Conservation (phyloP, 2,329 filamentous ascomycete species). For the Trichoderma endophyticum region DNA sequence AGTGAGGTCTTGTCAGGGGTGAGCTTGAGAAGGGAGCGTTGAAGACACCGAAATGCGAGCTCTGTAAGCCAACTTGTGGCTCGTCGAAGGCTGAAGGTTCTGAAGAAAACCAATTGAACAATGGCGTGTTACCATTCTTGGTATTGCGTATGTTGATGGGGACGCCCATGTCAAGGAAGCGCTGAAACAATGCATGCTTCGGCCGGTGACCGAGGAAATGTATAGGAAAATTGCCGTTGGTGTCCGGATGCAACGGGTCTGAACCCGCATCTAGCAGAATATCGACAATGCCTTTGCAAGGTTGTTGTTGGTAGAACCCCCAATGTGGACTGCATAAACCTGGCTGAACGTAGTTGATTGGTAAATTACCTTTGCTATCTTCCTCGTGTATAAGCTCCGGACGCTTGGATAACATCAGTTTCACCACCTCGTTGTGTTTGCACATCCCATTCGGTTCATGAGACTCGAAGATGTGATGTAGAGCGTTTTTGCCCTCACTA, state of each 20-base stretch:
- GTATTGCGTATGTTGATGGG: background rate
- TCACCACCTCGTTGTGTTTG: background rate
- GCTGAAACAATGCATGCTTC: background rate
- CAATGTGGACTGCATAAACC: background rate
- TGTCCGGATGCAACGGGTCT: background rate
- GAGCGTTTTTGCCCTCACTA: constrained; percentile 21
- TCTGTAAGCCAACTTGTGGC: background rate
- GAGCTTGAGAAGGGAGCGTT: background rate
- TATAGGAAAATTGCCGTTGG: background rate
- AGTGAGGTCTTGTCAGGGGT: rapidly evolving
- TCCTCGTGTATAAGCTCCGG: background rate
- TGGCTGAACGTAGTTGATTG: background rate
- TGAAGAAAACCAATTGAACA: background rate
- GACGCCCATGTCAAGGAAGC: background rate
- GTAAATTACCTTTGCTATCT: background rate
- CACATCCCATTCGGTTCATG: background rate
- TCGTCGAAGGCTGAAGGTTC: background rate
- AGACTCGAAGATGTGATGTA: constrained; percentile 22
- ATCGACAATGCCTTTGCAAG: background rate
- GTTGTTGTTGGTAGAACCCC: background rate
- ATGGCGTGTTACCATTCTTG: background rate
- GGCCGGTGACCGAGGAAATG: background rate
- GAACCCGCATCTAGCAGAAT: background rate
- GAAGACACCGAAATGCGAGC: background rate
- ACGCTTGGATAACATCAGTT: background rate